phyloP scores from a whole-genome alignment of 1,284 basidiomycete genomes.

The Sporisorium scitamineum region DNA sequence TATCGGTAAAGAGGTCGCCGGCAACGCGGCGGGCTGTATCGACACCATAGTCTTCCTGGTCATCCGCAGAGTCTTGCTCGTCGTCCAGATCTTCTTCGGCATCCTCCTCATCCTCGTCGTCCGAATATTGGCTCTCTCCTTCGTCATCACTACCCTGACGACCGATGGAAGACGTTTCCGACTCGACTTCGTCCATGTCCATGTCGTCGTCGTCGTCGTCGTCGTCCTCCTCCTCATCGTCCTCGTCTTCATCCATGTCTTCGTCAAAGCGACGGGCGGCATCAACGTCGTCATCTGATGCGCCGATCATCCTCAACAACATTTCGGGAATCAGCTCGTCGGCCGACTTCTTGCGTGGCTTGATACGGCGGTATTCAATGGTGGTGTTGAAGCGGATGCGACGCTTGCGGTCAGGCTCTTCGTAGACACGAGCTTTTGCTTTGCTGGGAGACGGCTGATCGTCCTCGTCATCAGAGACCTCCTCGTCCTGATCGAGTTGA shows the following conservation, averaged over 20 bases:
- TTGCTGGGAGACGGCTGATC: slow-evolving; percentile 16
- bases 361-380: slow-evolving; percentile 79
- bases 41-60: slow-evolving; percentile 61
- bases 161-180: slow-evolving; percentile 41
- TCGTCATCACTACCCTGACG: slow-evolving; percentile 52
- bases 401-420: slow-evolving; percentile 47
- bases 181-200: slow-evolving; percentile 55
- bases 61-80: slow-evolving; percentile 53
- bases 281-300: slow-evolving; percentile 23
- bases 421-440: slow-evolving; percentile 63
- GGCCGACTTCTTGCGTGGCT: slow-evolving; percentile 49
- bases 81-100: slow-evolving; percentile 50
- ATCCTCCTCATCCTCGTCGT: slow-evolving; percentile 47
- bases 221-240: slow-evolving; percentile 21
- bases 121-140: slow-evolving; percentile 45
- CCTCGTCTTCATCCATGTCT: slow-evolving; percentile 27
- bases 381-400: slow-evolving; percentile 80
- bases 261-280: slow-evolving; percentile 31
- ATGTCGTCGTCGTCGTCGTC: slow-evolving; percentile 69
- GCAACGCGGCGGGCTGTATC: slow-evolving; percentile 72
- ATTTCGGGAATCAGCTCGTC: slow-evolving; percentile 46
- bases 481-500: slow-evolving; percentile 10
- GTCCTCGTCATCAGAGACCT: slow-evolving; percentile 17
- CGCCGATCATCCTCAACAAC: slow-evolving; percentile 39
- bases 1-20: slow-evolving; percentile 73